Conservation (phyloP, 441 rosid species). For the Kokia cookei region DNA sequence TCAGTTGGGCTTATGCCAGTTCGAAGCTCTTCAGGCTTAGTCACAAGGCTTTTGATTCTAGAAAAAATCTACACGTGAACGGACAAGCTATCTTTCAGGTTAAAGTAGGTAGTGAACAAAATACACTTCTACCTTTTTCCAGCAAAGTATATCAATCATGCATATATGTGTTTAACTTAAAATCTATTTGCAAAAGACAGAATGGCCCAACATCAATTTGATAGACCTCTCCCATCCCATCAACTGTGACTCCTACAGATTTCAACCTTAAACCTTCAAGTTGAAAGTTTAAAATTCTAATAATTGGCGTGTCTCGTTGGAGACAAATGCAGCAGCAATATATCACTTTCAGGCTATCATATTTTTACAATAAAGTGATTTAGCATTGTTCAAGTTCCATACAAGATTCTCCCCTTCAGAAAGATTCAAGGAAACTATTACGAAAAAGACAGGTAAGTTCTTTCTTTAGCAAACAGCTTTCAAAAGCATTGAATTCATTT, state of each 20-base stretch:
- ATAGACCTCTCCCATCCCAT: neutral
- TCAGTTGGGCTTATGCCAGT: slow-evolving; percentile 79
- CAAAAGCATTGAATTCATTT: neutral
- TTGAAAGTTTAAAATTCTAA: neutral
- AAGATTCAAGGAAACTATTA: neutral
- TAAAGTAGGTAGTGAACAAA: neutral
- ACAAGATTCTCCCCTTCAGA: neutral
- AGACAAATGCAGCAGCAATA: neutral
- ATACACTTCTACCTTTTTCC: neutral
- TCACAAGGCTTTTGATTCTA: slow-evolving; percentile 62
- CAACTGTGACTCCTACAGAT: neutral
- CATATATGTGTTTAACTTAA: neutral
- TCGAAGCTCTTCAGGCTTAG: slow-evolving; percentile 56
- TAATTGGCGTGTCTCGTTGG: neutral
- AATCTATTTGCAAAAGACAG: neutral
- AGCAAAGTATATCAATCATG: neutral
- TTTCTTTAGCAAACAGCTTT: neutral
- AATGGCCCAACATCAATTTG: neutral
- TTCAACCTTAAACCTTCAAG: neutral
- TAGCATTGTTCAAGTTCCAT: neutral
- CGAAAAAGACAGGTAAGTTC: neutral
- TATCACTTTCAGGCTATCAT: neutral
- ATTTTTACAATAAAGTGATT: neutral
- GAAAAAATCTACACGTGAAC: slow-evolving; percentile 52
- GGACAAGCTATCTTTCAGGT: neutral